Conservation (phyloP, 768 basidiomycete species). For the Amanita phalloides region DNA sequence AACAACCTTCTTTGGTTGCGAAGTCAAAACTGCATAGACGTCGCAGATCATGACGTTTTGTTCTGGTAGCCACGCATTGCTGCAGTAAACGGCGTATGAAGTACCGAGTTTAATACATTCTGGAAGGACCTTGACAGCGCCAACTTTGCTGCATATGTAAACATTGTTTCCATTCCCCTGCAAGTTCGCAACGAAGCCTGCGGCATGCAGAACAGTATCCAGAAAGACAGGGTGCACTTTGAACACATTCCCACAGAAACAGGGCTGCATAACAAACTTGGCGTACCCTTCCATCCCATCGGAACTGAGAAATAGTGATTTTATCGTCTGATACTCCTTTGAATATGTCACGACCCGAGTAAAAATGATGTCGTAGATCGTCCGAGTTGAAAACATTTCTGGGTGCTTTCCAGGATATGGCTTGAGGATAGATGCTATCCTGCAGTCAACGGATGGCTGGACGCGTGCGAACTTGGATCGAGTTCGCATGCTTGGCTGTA, state of each 20-base stretch:
- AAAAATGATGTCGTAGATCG: conserved; percentile 57
- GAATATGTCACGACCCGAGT: conserved; percentile 59
- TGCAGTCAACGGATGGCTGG: conserved; percentile 23
- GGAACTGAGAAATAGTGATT: conserved; percentile 36
- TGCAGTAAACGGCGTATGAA: conserved; percentile 43
- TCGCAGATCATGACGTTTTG: conserved; percentile 39
- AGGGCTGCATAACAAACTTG: conserved; percentile 27
- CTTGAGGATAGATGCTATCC: conserved; percentile 20
- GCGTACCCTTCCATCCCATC: conserved; percentile 44
- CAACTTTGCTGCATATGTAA: conserved; percentile 53
- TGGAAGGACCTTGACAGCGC: conserved; percentile 34
- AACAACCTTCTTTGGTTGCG: conserved; percentile 29
- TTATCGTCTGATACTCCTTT: conserved; percentile 45
- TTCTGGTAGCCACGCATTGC: conserved; percentile 28
- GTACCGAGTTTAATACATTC: conserved; percentile 27
- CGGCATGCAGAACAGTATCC: conserved; percentile 58
- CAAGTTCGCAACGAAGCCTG: conserved; percentile 62
- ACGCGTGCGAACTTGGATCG: conserved; percentile 25
- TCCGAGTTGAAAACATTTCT: conserved; percentile 45
- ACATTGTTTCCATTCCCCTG: conserved; percentile 38
- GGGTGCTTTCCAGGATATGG: conserved; percentile 13
- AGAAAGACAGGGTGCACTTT: conserved; percentile 46
- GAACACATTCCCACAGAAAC: conserved; percentile 21
- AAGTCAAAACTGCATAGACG: conserved; percentile 34
- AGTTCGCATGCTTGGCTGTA: conserved; percentile 20